Evolutionary conservation across 257 asterid genomes (phyloP).

Genomic region (Gynochthodes officinalis): DNA sequence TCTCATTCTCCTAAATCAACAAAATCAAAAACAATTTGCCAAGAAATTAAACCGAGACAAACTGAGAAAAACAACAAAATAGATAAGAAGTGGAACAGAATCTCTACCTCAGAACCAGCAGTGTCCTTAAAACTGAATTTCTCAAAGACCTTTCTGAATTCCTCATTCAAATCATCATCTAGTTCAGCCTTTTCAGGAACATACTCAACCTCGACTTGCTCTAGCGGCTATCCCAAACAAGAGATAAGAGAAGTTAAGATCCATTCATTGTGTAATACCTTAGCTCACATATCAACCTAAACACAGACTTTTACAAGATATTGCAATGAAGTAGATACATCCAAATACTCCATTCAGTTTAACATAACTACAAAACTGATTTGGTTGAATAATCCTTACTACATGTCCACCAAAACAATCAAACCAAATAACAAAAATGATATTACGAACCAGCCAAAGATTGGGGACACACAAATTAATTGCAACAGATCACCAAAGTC

Average conservation of each 20-base stretch:
- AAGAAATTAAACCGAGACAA: neutral
- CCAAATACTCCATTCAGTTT: neutral
- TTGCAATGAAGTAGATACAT: neutral
- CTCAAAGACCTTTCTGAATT: constrained; percentile 82
- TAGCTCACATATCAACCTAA: neutral
- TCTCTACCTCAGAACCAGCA: constrained; percentile 59
- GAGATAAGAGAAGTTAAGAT: constrained; percentile 5
- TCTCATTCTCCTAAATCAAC: constrained; percentile 52
- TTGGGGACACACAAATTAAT: neutral
- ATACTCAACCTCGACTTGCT: constrained; percentile 83
- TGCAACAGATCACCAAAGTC: neutral
- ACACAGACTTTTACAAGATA: neutral
- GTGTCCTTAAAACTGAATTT: constrained; percentile 61
- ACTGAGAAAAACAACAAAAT: neutral
- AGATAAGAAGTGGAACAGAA: neutral
- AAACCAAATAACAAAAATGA: too few relatives aligned
- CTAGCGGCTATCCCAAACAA: constrained; percentile 36
- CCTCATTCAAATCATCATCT: constrained; percentile 64
- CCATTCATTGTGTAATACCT: neutral
- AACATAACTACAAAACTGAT: too few relatives aligned
- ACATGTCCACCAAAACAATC: too few relatives aligned
- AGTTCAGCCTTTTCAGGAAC: constrained; percentile 83
- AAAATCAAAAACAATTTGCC: neutral
- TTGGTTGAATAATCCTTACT: neutral
- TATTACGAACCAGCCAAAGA: neutral